Percentiles rank a stretch among this genome's conserved stretches.
phyloP scores from a whole-genome alignment of 1,284 basidiomycete genomes.

The Vanrija sp. region DNA sequence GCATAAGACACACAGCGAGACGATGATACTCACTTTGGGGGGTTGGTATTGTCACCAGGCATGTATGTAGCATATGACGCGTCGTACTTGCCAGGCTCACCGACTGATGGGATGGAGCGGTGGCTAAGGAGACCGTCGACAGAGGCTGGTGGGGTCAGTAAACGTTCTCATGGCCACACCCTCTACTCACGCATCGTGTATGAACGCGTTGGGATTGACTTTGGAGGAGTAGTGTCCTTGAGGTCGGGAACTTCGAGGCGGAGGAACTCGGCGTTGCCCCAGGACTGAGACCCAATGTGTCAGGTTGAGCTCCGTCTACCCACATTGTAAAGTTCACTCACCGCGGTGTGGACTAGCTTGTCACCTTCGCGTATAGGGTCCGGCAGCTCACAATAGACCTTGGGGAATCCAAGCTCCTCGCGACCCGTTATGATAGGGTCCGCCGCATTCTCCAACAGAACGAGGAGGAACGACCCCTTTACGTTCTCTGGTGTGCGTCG shows the following conservation, averaged over 20 bases:
- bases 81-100: conserved; percentile 30
- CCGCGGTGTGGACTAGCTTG: background rate
- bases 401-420: background rate
- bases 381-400: background rate
- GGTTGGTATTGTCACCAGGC: conserved; percentile 6
- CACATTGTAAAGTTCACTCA: too few species aligned
- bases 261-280: conserved; percentile 29
- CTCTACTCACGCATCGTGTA: too few species aligned
- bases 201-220: too few species aligned
- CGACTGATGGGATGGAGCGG: conserved; percentile 31
- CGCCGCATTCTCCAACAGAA: conserved; percentile 30
- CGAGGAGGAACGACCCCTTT: conserved; percentile 25
- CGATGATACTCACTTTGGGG: conserved; percentile 5
- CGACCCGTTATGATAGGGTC: conserved; percentile 33
- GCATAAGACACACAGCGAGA: too few species aligned
- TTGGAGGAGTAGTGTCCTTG: too few species aligned
- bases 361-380: conserved; percentile 12
- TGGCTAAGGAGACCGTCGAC: conserved; percentile 27
- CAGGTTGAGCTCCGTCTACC: too few species aligned
- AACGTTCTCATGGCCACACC: too few species aligned
- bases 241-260: conserved; percentile 16
- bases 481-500: conserved; percentile 2
- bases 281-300: conserved; percentile 2
- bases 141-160: conserved; percentile 10
- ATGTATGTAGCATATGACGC: conserved; percentile 28